These are phyloP conservation scores for Aspergillus tanneri DNA, from an alignment of 2,329 filamentous ascomycete genomes.

Conservation along the genomic window DNA sequence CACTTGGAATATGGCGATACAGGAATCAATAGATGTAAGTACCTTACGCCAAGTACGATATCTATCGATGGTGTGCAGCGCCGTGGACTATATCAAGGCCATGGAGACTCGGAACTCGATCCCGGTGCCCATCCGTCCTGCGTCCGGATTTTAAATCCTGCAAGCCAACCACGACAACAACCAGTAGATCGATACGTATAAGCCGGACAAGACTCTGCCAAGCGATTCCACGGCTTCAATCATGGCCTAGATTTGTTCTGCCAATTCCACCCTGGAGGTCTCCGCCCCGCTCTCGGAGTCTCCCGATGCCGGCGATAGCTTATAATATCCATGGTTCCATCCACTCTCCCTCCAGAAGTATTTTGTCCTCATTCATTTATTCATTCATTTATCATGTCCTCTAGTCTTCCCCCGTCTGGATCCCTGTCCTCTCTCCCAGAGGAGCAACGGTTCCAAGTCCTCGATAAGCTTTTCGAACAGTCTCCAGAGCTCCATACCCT, in stretches of 20 bases:
- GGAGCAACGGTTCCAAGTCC: constrained; percentile 52
- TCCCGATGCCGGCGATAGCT: constrained; percentile 14
- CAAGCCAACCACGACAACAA: no score
- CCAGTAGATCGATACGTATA: no score
- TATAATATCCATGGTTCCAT: constrained; percentile 5
- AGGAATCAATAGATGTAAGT: no score
- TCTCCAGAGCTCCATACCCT: constrained; percentile 71
- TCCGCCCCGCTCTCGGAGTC: constrained; percentile 24
- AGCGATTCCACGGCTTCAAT: background rate
- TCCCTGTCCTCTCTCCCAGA: constrained; percentile 58
- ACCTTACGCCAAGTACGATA: no score
- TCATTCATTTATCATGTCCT: constrained; percentile 18
- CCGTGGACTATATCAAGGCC: no score
- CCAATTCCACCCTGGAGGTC: constrained; percentile 17
- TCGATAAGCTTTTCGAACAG: constrained; percentile 84
- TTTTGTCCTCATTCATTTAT: background rate
- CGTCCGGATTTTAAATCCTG: no score
- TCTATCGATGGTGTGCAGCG: no score
- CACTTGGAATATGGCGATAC: no score
- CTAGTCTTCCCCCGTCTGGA: constrained; percentile 57
- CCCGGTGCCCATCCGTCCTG: no score
- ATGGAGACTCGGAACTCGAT: no score
- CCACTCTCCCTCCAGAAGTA: constrained; percentile 6
- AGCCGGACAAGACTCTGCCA: no score
- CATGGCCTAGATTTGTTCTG: background rate